Conservation (phyloP, 2,329 filamentous ascomycete species). For the Bipolaris victoriae region DNA sequence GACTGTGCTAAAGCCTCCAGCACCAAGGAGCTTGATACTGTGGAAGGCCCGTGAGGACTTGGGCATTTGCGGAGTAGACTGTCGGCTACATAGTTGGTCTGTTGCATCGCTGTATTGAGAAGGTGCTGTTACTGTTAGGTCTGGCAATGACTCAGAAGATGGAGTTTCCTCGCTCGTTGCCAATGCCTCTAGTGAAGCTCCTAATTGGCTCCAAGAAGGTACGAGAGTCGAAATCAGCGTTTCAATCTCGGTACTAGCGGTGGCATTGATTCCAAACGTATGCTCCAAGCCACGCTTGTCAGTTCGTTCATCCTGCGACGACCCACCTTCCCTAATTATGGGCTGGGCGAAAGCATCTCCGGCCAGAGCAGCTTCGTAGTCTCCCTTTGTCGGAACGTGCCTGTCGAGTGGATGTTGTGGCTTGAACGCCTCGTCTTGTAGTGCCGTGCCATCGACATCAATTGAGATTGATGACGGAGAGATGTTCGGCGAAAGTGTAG, state of each 20-base stretch:
- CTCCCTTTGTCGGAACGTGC: constrained; percentile 27
- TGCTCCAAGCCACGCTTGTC: constrained; percentile 3
- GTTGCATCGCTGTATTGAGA: neutral
- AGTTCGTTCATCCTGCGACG: neutral
- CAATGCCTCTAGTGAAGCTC: neutral
- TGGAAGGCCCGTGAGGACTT: constrained; percentile 35
- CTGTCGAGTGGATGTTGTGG: constrained; percentile 16
- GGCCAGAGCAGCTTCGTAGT: constrained; percentile 38
- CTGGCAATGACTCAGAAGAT: neutral
- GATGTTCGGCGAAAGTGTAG: constrained; percentile 19
- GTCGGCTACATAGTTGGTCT: neutral
- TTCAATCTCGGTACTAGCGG: neutral
- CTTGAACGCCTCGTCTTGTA: constrained; percentile 1
- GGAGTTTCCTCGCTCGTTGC: neutral
- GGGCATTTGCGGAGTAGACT: constrained; percentile 11
- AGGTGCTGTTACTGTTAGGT: neutral
- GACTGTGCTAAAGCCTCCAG: constrained; percentile 48
- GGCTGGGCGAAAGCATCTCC: constrained; percentile 41
- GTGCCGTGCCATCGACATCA: neutral
- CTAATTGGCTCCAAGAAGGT: neutral
- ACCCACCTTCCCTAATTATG: constrained; percentile 8
- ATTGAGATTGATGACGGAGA: constrained; percentile 9
- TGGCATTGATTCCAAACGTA: neutral
- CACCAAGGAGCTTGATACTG: constrained; percentile 45
- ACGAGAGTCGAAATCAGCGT: neutral